Evolutionary conservation across 495 filamentous ascomycete species (phyloP).

Genomic region (Lasiosphaeria ovina): DNA sequence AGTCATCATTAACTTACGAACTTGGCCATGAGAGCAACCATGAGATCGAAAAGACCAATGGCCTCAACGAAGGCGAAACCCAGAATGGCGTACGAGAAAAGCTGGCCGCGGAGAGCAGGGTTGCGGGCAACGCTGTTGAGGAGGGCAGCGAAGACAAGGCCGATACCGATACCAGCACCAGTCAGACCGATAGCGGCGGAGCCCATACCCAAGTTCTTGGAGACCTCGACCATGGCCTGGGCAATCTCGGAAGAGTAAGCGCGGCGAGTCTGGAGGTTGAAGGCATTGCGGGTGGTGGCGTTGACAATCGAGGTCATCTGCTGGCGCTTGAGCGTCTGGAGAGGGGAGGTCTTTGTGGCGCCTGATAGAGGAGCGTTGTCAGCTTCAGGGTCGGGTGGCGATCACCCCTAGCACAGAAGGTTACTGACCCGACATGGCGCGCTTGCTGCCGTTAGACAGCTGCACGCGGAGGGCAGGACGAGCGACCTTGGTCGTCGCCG

Average conservation of each 20-base stretch:
- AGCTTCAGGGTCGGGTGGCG: slow-evolving; percentile 1
- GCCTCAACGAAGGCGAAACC: slow-evolving; percentile 93
- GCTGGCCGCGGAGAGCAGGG: slow-evolving; percentile 83
- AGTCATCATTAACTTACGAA: slow-evolving; percentile 45
- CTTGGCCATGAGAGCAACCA: slow-evolving; percentile 89
- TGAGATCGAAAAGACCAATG: slow-evolving; percentile 90
- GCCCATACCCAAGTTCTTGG: slow-evolving; percentile 85
- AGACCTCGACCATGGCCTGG: slow-evolving; percentile 80
- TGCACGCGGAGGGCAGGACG: slow-evolving; percentile 64
- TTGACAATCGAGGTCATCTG: slow-evolving; percentile 63
- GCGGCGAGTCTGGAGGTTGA: slow-evolving; percentile 61
- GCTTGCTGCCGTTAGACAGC: slow-evolving; percentile 55
- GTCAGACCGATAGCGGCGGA: slow-evolving; percentile 83
- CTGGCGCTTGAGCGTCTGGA: slow-evolving; percentile 67
- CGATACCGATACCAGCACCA: slow-evolving; percentile 91
- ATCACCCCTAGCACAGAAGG: slow-evolving; percentile 8
- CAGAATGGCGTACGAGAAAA: slow-evolving; percentile 91
- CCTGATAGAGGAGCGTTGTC: slow-evolving; percentile 25
- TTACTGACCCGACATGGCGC: slow-evolving; percentile 61
- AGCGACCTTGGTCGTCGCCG: slow-evolving; percentile 56
- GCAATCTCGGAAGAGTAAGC: slow-evolving; percentile 80
- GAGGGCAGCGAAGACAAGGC: slow-evolving; percentile 85
- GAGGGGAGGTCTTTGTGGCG: slow-evolving; percentile 45
- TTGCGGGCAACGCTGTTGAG: slow-evolving; percentile 83
- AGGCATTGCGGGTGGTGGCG: slow-evolving; percentile 62